These are phyloP conservation scores for Scutellaria baicalensis DNA, from an alignment of 257 asterid species.

Conservation along the genomic window DNA sequence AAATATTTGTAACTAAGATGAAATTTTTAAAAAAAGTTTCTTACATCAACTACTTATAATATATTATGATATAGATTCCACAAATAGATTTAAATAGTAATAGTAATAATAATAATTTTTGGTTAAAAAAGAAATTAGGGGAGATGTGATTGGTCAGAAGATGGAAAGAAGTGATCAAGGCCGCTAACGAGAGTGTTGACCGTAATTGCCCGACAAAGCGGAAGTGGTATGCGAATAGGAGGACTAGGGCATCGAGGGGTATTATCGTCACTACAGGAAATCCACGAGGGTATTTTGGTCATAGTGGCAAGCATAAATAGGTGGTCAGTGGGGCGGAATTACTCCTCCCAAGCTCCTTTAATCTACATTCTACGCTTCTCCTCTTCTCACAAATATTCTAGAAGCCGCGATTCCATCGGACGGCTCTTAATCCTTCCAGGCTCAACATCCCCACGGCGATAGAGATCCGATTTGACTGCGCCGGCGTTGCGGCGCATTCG, in stretches of 20 bases:
- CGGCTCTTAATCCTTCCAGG: slow-evolving; percentile 7
- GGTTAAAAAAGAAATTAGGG: not conserved
- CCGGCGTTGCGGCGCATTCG: slow-evolving; percentile 15
- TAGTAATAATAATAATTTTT: not conserved
- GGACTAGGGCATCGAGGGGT: slow-evolving; percentile 40
- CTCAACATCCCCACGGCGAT: slow-evolving; percentile 21
- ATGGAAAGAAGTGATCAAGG: slow-evolving; percentile 18
- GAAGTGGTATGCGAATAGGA: slow-evolving; percentile 15
- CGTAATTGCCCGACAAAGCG: slow-evolving; percentile 25
- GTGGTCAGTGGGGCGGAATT: slow-evolving; percentile 25
- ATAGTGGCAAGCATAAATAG: slow-evolving; percentile 30
- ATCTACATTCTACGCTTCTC: slow-evolving; percentile 7
- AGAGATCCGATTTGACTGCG: slow-evolving; percentile 15
- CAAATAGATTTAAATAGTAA: no score
- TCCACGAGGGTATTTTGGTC: slow-evolving; percentile 27
- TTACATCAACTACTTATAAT: no score
- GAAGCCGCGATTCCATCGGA: slow-evolving; percentile 13
- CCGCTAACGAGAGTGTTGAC: slow-evolving; percentile 38
- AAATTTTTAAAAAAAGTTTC: no score
- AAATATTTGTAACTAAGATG: no score
- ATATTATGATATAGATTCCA: no score
- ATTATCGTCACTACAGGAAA: slow-evolving; percentile 2
- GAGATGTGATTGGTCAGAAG: slow-evolving; percentile 16
- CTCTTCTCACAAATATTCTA: slow-evolving; percentile 7
- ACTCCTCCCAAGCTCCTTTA: slow-evolving; percentile 22